phyloP scores from a whole-genome alignment of 805 yeast species.

The Saccharomycopsis vini region DNA sequence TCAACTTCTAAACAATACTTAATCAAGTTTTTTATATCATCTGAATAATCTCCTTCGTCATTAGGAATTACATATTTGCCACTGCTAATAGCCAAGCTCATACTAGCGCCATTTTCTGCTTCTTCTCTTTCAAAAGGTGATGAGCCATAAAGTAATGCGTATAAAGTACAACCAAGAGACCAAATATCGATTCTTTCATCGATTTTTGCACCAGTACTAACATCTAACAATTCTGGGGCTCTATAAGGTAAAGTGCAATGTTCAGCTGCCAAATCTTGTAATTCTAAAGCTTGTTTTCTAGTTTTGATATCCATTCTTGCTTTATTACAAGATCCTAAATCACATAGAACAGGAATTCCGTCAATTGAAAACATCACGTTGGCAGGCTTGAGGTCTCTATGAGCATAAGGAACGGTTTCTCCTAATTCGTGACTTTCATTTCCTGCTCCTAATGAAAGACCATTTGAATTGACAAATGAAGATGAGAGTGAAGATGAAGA shows the following conservation, averaged over 20 bases:
- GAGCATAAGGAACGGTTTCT: constrained; percentile 65
- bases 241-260: constrained; percentile 81
- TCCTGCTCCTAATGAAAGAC: constrained; percentile 2
- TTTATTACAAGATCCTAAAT: constrained; percentile 69
- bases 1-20: constrained; percentile 53
- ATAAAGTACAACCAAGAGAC: constrained; percentile 83
- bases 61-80: constrained; percentile 43
- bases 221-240: constrained; percentile 85
- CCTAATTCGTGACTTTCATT: constrained; percentile 40
- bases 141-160: constrained; percentile 63
- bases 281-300: constrained; percentile 61
- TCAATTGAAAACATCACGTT: constrained; percentile 72
- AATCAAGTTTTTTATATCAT: constrained; percentile 48
- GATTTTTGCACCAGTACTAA: constrained; percentile 53
- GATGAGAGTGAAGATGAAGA: constrained; percentile 26
- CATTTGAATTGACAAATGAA: constrained; percentile 9
- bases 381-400: constrained; percentile 83
- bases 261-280: constrained; percentile 76
- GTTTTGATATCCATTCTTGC: constrained; percentile 48
- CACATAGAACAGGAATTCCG: constrained; percentile 72
- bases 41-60: constrained; percentile 37
- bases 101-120: constrained; percentile 70
- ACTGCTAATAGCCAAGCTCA: constrained; percentile 63
- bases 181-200: constrained; percentile 80
- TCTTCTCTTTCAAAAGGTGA: constrained; percentile 88